These are phyloP conservation scores for Chenopodium quinoa DNA, from an alignment of 148 eudicot species.

Conservation along the genomic window DNA sequence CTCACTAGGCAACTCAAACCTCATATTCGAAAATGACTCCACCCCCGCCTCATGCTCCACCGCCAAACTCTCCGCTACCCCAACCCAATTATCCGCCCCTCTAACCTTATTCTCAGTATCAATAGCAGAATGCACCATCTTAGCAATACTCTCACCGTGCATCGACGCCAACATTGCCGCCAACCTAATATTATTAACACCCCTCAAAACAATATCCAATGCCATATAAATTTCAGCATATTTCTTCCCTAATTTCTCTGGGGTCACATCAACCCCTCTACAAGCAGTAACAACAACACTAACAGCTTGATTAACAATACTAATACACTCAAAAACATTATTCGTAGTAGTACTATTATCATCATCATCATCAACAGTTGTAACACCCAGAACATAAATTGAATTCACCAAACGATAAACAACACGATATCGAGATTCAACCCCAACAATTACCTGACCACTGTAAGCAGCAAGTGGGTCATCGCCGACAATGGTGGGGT, in stretches of 20 bases:
- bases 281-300: conserved; percentile 75
- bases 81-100: conserved; percentile 84
- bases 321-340: conserved; percentile 82
- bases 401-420: conserved; percentile 87
- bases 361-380: conserved; percentile 61
- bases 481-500: conserved; percentile 69
- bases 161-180: conserved; percentile 80
- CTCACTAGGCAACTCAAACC: conserved; percentile 81
- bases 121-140: conserved; percentile 88
- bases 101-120: conserved; percentile 78
- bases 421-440: conserved; percentile 70
- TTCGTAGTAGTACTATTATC: conserved; percentile 7
- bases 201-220: conserved; percentile 82
- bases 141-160: conserved; percentile 87
- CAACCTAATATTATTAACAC: conserved; percentile 80
- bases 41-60: conserved; percentile 66
- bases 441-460: conserved; percentile 88
- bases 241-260: conserved; percentile 76
- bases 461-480: conserved; percentile 87
- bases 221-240: conserved; percentile 95
- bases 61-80: conserved; percentile 43
- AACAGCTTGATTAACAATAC: conserved; percentile 85
- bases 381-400: conserved; percentile 78
- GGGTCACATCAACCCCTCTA: conserved; percentile 77
- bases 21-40: conserved; percentile 51